Base-by-base conservation (phyloP, 1,139 yeast species). In the Lodderomyces theae region DNA sequence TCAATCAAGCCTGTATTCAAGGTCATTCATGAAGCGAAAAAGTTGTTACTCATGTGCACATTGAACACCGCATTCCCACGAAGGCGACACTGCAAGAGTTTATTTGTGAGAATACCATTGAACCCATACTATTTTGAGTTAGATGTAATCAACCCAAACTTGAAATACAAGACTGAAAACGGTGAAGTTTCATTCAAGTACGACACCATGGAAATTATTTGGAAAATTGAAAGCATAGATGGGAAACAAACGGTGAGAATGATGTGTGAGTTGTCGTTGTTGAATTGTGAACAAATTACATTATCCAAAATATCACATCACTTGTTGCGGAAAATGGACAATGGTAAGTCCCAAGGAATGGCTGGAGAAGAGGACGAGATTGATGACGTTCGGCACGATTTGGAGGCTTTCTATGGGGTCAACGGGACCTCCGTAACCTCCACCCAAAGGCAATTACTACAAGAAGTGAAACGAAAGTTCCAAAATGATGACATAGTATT, bases 161-260 rank as follows among this genome's bases (percentile, higher is more conserved):
- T 72, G 44, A 67, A 69, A 45, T 72, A 63, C 42, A 70, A 69
- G 42, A 57, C 74, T 2, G 76, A 72, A 47, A 38, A 57, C 35
- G 77, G 77, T 1, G 67, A 63, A 18, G 77, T 71, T 4, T 57
- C 59, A 34, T 71, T 55, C 48, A 66, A 69, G 34, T 56, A 72
- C 5, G 66, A 70, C 47, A 70, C 77, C 23, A 73, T 79, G 19
- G 78, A 76, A 44, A 53, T 85, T 3, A 55, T 78, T 1, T 85
- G 94, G 94, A 67, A 68, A 36, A 69, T 85, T 9, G 77, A 74
- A 1, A 64, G 76, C 12, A 57, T 82, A 33, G 74, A 76, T 19
- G 90, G 90, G 2, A 68, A 64, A 40, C 50, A 49, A 35, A 50
- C 63, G 11, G 59, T 69, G 12, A 60, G 66, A 41, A 69, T 72